Evolutionary conservation across 2,329 filamentous ascomycete species (phyloP).

Genomic region (Cladosporium sp.): DNA sequence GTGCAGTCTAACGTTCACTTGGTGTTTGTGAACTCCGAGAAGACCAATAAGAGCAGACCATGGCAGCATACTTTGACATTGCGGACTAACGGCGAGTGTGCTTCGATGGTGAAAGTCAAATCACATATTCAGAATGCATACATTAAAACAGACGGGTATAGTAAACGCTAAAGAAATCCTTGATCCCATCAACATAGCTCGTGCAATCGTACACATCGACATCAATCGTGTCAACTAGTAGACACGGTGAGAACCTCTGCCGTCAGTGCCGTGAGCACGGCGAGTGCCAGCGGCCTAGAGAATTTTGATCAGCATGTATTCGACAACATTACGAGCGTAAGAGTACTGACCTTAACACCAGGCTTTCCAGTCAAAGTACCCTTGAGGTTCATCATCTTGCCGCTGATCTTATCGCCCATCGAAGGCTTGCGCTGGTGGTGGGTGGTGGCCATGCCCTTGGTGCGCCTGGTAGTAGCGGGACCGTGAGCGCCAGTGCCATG

Average conservation of each 20-base stretch:
- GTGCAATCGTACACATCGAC: neutral
- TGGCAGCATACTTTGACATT: too few species aligned
- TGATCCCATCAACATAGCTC: neutral
- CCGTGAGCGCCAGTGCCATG: constrained; percentile 14
- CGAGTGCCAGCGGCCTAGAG: constrained; percentile 31
- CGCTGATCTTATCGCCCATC: constrained; percentile 73
- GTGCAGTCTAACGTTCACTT: too few species aligned
- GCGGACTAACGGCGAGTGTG: too few species aligned
- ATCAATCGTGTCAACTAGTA: neutral
- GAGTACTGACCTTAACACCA: constrained; percentile 59
- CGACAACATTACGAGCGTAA: neutral
- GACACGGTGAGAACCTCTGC: constrained; percentile 23
- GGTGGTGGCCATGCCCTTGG: constrained; percentile 28
- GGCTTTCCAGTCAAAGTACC: constrained; percentile 65
- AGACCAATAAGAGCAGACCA: too few species aligned
- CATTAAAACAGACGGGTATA: neutral
- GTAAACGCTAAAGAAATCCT: neutral
- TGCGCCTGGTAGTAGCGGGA: constrained; percentile 45
- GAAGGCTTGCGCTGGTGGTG: constrained; percentile 61
- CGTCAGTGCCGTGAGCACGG: constrained; percentile 34
- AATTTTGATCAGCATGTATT: neutral
- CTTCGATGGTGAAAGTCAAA: neutral
- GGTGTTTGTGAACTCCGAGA: too few species aligned
- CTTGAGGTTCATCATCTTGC: constrained; percentile 69
- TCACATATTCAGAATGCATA: neutral